phyloP scores from a whole-genome alignment of 345 rosid genomes.

The Eucalyptus shirleyi region DNA sequence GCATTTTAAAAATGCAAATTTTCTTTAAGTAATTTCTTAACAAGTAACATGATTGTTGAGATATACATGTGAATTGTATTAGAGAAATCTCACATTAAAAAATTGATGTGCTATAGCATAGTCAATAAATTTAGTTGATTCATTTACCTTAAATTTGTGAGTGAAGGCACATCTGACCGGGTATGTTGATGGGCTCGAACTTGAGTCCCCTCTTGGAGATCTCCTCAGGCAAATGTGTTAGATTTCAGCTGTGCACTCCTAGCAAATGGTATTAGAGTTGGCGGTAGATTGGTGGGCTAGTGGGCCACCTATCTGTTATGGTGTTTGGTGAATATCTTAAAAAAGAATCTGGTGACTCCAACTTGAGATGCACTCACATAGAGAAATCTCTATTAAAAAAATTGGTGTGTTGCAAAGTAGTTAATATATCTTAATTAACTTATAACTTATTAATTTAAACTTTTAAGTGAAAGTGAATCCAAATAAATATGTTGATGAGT shows the following conservation, averaged over 20 bases:
- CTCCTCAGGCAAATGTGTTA: accelerated
- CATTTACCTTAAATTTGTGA: too few relatives aligned
- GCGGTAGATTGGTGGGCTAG: background rate
- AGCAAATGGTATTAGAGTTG: background rate
- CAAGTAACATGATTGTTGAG: background rate
- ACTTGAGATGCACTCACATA: background rate
- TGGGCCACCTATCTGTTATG: background rate
- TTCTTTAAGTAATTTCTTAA: background rate
- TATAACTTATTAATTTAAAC: too few relatives aligned
- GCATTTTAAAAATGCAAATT: background rate
- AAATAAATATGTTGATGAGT: too few relatives aligned
- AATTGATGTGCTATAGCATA: background rate
- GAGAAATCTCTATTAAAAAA: too few relatives aligned
- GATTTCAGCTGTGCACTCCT: too few relatives aligned
- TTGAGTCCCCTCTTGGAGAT: background rate
- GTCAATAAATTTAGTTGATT: too few relatives aligned
- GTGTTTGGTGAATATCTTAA: background rate
- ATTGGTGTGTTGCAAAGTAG: too few relatives aligned
- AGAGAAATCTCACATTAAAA: background rate
- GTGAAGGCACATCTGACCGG: accelerated
- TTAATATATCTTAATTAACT: too few relatives aligned
- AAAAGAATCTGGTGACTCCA: background rate
- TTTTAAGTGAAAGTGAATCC: too few relatives aligned
- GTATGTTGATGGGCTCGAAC: background rate
- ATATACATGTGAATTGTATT: too few relatives aligned